Percentiles rank a stretch among this genome's conserved stretches.
Conservation (phyloP, 2,329 filamentous ascomycete species). For the Aspergillus bombycis region DNA sequence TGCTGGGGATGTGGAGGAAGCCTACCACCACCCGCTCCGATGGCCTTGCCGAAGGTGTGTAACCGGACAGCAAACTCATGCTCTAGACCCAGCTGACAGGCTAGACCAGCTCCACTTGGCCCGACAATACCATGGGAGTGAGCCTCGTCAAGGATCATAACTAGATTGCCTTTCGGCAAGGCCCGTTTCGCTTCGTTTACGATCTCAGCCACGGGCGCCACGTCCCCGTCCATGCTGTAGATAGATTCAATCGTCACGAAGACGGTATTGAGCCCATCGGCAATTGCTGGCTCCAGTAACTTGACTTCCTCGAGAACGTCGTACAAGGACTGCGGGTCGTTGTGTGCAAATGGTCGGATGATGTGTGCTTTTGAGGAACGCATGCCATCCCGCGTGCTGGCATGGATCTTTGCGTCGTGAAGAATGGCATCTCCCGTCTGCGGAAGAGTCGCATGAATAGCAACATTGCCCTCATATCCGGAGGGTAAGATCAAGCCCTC, state of each 20-base stretch:
- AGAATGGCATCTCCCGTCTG: slow-evolving; percentile 60
- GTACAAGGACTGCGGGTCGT: slow-evolving; percentile 1
- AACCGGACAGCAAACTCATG: slow-evolving; percentile 29
- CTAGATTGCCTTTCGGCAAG: slow-evolving; percentile 24
- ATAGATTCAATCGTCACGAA: slow-evolving; percentile 47
- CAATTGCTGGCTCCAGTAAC: slow-evolving; percentile 2
- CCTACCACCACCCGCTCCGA: slow-evolving; percentile 31
- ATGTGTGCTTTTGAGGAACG: slow-evolving; percentile 53
- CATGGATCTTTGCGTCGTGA: slow-evolving; percentile 69
- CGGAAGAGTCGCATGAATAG: slow-evolving; percentile 55
- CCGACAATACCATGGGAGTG: slow-evolving; percentile 19
- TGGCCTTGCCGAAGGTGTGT: slow-evolving; percentile 31
- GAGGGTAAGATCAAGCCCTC: slow-evolving; percentile 58
- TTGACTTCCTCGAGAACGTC: slow-evolving; percentile 1
- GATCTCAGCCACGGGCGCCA: slow-evolving; percentile 30
- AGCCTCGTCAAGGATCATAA: slow-evolving; percentile 23
- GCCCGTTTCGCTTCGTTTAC: slow-evolving; percentile 15
- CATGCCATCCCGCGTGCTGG: slow-evolving; percentile 72
- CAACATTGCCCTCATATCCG: slow-evolving; percentile 61
- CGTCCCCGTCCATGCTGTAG: slow-evolving; percentile 55
- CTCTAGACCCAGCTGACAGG: slow-evolving; percentile 28
- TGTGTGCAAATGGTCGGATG: slow-evolving; percentile 28
- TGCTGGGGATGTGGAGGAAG: background rate
- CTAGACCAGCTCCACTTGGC: slow-evolving; percentile 18
- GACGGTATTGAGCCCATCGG: slow-evolving; percentile 29